phyloP scores from a whole-genome alignment of 2,329 filamentous ascomycete species.

The Ascochyta koolunga region DNA sequence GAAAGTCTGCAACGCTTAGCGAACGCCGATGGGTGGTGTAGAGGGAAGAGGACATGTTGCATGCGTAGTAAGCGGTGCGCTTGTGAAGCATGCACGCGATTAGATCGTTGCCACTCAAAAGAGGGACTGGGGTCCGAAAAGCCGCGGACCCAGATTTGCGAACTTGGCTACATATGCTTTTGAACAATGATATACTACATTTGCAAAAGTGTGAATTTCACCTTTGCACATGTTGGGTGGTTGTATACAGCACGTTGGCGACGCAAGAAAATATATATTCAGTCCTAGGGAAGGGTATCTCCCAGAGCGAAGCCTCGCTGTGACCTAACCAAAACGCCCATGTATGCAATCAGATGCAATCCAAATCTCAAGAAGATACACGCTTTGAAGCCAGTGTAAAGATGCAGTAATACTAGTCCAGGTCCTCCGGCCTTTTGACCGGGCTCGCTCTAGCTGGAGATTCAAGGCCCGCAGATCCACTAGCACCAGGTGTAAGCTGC shows the following conservation, averaged over 20 bases:
- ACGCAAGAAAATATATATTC: constrained; percentile 10
- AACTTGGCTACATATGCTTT: neutral
- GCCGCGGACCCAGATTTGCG: constrained; percentile 4
- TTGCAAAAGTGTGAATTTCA: neutral
- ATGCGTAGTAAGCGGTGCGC: neutral
- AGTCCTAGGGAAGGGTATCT: constrained; percentile 12
- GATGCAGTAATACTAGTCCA: constrained; percentile 40
- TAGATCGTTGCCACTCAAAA: constrained; percentile 7
- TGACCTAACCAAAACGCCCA: constrained; percentile 14
- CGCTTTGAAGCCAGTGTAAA: neutral
- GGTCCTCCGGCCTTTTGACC: constrained; percentile 54
- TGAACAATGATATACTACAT: neutral
- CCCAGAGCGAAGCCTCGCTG: constrained; percentile 6
- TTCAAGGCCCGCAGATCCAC: constrained; percentile 24
- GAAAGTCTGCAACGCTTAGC: neutral
- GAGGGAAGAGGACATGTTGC: neutral
- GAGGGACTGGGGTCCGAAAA: neutral
- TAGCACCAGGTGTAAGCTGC: constrained; percentile 41
- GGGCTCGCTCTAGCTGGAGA: constrained; percentile 46
- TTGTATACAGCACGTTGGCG: neutral
- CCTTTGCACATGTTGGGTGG: neutral
- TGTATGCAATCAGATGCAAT: constrained; percentile 24
- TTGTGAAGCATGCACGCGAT: constrained; percentile 2
- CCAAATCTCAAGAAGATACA: constrained; percentile 5
- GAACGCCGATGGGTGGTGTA: neutral